These are phyloP conservation scores for Leccinum barrowsii DNA, from an alignment of 768 basidiomycete genomes.

Conservation along the genomic window DNA sequence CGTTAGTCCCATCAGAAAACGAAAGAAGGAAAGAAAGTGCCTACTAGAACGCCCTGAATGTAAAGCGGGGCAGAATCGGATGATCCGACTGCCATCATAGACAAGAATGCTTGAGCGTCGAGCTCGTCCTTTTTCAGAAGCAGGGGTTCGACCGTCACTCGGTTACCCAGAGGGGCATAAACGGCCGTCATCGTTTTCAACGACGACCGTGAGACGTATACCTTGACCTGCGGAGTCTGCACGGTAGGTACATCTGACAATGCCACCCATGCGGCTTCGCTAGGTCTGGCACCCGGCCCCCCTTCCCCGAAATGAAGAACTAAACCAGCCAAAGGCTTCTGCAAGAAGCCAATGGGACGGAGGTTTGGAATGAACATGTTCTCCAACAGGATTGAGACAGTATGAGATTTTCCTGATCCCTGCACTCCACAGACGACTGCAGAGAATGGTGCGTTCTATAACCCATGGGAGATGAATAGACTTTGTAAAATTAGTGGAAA, in stretches of 20 bases:
- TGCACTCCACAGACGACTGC: conserved; percentile 76
- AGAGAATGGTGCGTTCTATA: conserved; percentile 69
- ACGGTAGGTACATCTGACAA: conserved; percentile 34
- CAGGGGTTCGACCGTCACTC: conserved; percentile 52
- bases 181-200: conserved; percentile 57
- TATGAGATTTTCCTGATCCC: conserved; percentile 75
- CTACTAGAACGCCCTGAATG: conserved; percentile 63
- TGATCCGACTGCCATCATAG: conserved; percentile 70
- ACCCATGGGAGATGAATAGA: not conserved
- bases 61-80: conserved; percentile 64
- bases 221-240: conserved; percentile 34
- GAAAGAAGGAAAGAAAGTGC: conserved; percentile 14
- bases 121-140: conserved; percentile 56
- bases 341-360: conserved; percentile 45
- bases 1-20: conserved; percentile 7
- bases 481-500: not conserved
- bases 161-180: conserved; percentile 48
- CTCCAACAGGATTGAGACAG: conserved; percentile 64
- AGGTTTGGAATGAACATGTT: conserved; percentile 61
- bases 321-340: conserved; percentile 56
- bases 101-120: conserved; percentile 64
- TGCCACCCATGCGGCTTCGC: conserved; percentile 64
- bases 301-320: conserved; percentile 72
- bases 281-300: conserved; percentile 52
- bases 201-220: conserved; percentile 61